Base-by-base conservation (phyloP, 1,284 basidiomycete species). In the Rhodofomes roseus region DNA sequence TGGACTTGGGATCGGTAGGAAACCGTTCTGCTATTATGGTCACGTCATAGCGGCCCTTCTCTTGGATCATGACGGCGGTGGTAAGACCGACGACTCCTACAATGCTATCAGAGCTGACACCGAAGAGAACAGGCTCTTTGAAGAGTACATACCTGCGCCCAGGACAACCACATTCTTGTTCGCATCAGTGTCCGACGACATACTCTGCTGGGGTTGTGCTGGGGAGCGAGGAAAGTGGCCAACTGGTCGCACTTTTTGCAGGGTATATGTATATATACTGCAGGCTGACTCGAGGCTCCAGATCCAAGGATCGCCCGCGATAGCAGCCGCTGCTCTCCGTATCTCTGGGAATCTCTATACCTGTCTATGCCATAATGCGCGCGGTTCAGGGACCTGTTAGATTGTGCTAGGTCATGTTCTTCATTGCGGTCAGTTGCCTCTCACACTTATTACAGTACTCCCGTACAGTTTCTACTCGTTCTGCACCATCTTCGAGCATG, bases 61-160 rank as follows among this genome's bases (percentile, higher is more conserved):
- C 83, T 68, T 87, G 86, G 27, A 89, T 73, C 60, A 74, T 81
- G 22, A 92, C 68, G 0, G 87, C 90, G 0, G 90, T 87, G 2
- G 87, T 85, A 16, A 92, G 76, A 5, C 89, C 90, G 29, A 90
- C 73, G 1, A 91, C 87, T 51, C 89, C 89, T 88, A 34, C 18
- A 20, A 31, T 8, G 22, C 31, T n/a, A 16, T 25, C 23, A 43
- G 27, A n/a, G 6, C 3, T 14, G n/a, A 6, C 14, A 34, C 31
- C n/a, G n/a, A 34, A 34, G 31, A 34, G 31, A 4, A 34, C 31
- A 5, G 4, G 29, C 16, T 41, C 1, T 40, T 1, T 4, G 9
- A n/a, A 4, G 2, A 39, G 31, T 12, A 23, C 57, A 16, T 22
- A 59, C 58, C 58, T 36, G 58, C 58, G 6, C 58, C 58, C 14